Percentiles rank a stretch among this genome's conserved stretches.
phyloP scores from a whole-genome alignment of 2,329 filamentous ascomycete species.

The Laburnicola sp. region DNA sequence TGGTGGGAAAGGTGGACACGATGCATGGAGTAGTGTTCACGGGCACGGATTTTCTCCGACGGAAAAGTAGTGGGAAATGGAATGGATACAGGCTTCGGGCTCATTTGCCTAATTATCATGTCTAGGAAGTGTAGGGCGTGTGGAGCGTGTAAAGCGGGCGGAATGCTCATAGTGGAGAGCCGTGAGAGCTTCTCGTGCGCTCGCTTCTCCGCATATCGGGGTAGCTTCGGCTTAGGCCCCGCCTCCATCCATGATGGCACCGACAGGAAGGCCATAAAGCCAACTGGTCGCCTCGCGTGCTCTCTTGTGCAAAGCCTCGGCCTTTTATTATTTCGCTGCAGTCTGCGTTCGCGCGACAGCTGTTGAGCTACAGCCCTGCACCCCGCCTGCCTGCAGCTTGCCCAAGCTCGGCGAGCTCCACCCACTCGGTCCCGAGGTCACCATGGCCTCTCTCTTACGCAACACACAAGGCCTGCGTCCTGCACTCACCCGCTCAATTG shows the following conservation, averaged over 20 bases:
- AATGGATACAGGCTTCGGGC: not conserved
- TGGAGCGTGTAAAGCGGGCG: not conserved
- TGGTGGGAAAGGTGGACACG: too few relatives aligned
- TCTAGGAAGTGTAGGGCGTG: not conserved
- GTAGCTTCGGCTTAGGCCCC: conserved; percentile 24
- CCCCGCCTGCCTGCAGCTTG: not conserved
- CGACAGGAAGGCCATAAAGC: conserved; percentile 15
- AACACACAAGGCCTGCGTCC: conserved; percentile 29
- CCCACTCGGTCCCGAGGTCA: not conserved
- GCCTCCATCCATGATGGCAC: conserved; percentile 2
- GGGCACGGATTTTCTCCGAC: too few relatives aligned
- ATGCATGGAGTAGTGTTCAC: too few relatives aligned
- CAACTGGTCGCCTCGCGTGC: conserved; percentile 1
- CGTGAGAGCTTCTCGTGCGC: conserved; percentile 16
- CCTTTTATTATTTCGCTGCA: not conserved
- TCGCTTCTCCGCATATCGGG: conserved; percentile 15
- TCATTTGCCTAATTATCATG: not conserved
- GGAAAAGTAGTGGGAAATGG: too few relatives aligned
- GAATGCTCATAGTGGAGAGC: too few relatives aligned
- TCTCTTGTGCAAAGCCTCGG: not conserved
- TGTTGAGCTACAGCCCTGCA: not conserved
- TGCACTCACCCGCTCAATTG: conserved; percentile 19
- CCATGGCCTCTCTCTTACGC: conserved; percentile 41
- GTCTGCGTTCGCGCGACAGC: not conserved
- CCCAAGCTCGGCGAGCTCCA: not conserved